Evolutionary conservation across 441 rosid species (phyloP).

Genomic region (Gossypium lobatum): DNA sequence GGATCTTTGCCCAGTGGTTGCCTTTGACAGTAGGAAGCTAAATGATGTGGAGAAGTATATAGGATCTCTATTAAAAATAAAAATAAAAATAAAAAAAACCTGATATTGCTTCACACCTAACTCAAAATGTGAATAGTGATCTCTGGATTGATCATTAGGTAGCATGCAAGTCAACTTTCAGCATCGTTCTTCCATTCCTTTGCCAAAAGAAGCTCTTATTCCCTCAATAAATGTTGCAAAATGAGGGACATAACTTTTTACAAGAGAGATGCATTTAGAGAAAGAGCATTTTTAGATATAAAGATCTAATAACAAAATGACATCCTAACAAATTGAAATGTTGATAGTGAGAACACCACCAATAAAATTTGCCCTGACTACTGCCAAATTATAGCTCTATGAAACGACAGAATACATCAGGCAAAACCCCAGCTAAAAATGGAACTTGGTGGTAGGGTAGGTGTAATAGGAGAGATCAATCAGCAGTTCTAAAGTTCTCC

Average conservation of each 20-base stretch:
- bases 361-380: neutral
- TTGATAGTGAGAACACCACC: neutral
- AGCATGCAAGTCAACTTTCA: neutral
- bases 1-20: neutral
- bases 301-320: neutral
- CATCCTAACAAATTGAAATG: neutral
- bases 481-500: neutral
- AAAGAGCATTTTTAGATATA: neutral
- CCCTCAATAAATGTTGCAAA: neutral
- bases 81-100: no score
- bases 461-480: neutral
- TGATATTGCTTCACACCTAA: neutral
- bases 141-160: neutral
- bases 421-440: neutral
- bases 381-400: neutral
- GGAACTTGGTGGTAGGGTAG: neutral
- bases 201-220: neutral
- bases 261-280: neutral
- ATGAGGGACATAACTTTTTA: neutral
- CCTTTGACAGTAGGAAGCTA: neutral
- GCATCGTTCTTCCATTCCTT: neutral
- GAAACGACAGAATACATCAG: neutral
- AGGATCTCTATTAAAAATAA: neutral
- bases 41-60: neutral
- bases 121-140: neutral